Conservation (phyloP, 208 protist genomes). For the Trypanosomatidae sp. region DNA sequence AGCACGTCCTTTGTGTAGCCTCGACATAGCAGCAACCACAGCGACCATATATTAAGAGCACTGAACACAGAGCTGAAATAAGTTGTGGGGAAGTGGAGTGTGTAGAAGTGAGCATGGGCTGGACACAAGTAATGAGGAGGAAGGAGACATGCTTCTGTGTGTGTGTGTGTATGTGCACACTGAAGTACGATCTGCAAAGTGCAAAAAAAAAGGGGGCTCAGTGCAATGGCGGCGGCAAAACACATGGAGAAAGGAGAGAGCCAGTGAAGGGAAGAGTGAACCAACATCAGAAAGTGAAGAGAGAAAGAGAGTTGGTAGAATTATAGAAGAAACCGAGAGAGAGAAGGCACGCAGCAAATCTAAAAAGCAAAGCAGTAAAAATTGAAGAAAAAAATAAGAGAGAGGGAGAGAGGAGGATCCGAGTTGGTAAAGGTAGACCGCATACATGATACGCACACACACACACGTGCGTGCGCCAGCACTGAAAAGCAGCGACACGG, state of each 20-base stretch:
- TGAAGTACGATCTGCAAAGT: not conserved
- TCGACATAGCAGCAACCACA: not conserved
- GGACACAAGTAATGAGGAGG: not conserved
- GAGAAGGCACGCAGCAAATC: not conserved
- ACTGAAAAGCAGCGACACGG: not conserved
- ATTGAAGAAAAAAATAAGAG: not conserved
- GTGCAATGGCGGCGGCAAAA: not conserved
- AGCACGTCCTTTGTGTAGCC: not conserved
- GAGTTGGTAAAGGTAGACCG: not conserved
- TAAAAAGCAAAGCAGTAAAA: not conserved
- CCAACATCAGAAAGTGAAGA: conserved; percentile 1
- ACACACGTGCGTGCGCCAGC: not conserved
- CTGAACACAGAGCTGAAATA: not conserved
- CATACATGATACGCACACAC: not conserved
- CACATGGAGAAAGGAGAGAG: conserved; percentile 1
- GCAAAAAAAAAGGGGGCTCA: not conserved
- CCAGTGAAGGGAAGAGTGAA: not conserved
- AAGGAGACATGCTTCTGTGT: not conserved
- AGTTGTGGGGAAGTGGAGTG: not conserved
- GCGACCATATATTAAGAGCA: not conserved
- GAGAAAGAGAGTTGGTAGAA: conserved; percentile 8
- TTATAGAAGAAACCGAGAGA: not conserved
- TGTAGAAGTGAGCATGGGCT: not conserved
- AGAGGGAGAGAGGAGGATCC: not conserved
- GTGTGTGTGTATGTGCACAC: not conserved